Evolutionary conservation across 345 rosid genomes (phyloP).

Genomic region (Corymbia maculata): DNA sequence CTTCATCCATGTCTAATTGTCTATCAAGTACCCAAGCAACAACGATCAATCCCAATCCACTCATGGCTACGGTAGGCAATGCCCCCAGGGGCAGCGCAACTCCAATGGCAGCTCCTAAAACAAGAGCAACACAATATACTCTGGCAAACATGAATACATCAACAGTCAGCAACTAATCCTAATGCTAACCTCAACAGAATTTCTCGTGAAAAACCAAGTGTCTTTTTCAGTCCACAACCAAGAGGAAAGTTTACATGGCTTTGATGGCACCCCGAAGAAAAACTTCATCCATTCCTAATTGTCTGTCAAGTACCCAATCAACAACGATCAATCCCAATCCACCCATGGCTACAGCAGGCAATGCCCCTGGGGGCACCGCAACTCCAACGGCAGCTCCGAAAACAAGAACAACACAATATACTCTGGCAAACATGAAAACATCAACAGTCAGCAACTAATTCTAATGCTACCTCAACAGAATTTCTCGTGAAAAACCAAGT

Average conservation of each 20-base stretch:
- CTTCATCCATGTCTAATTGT: neutral
- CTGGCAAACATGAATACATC: neutral
- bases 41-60: no score
- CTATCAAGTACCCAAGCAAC: neutral
- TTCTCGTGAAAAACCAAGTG: neutral
- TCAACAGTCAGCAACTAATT: no score
- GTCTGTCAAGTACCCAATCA: neutral
- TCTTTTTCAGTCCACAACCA: neutral
- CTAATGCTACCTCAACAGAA: no score
- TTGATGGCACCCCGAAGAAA: neutral
- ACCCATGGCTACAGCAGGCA: neutral
- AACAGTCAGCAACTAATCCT: neutral
- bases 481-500: no score
- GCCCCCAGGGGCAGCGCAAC: no score
- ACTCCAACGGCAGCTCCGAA: no score
- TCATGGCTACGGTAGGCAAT: no score
- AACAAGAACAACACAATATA: no score
- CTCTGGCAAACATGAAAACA: no score
- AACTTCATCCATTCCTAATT: neutral
- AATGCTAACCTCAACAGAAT: neutral
- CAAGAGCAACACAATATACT: neutral
- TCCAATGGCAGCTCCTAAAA: no score
- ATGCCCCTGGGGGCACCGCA: no score
- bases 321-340: neutral
- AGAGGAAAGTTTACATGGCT: neutral